Base-by-base conservation (phyloP, 352 stramenopile species). In the Pythium apleroticum region DNA sequence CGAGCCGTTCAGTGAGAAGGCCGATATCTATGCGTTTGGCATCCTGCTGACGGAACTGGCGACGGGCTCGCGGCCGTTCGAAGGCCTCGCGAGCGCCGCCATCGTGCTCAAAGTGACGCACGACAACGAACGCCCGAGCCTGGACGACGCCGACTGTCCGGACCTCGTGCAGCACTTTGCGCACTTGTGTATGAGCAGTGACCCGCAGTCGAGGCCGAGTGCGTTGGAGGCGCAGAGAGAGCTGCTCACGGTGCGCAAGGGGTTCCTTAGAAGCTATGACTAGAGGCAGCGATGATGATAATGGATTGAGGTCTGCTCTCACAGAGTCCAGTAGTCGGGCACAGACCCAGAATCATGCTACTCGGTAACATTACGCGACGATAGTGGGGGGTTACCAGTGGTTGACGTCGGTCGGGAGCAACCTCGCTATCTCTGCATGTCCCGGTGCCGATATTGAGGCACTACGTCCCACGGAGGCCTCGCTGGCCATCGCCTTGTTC, bases 11-110 rank as follows among this genome's bases (percentile, higher is more conserved):
- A 90, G 77, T 12, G 81, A 91, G 33, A 90, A 92, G 53, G 84
- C 88, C 9, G 90, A 97, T 62, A 81, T 97, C 30, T 97, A 95
- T 70, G 91, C 84, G 30, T 80, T 96, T 43, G 90, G 88, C 39
- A 81, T 96, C 35, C 75, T 94, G 45, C 66, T 94, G 4, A 84
- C 81, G 0, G 86, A 94, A 49, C 71, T 93, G 56, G 86, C 91
- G 55, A 91, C 86, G 31, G 77, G 74, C 43, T 58, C 78, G 17
- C 27, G 55, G 3, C 86, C 86, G 20, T 94, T 89, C 57, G 66
- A 72, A 5, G 65, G 81, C 45, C 67, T 89, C 27, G 83, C 58
- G 17, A 75, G 61, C 8, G 70, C 79, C 27, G 65, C 70, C 27
- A 69, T 72, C 33, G 79, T 88, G 25, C 73, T 92, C 50, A 89